Conservation (phyloP, 2,329 filamentous ascomycete species). For the Ophiostoma ulmi region DNA sequence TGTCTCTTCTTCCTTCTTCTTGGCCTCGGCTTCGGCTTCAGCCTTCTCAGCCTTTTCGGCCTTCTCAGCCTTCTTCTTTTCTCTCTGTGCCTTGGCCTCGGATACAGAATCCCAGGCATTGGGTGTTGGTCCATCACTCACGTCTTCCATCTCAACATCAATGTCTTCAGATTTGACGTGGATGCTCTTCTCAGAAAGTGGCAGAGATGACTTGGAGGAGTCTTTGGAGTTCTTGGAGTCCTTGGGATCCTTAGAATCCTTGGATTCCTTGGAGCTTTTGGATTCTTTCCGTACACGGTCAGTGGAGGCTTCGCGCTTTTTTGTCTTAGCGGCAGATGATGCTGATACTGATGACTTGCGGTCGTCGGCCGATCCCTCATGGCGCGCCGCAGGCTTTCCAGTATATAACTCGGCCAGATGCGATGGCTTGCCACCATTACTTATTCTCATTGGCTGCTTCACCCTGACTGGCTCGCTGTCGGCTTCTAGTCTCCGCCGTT, state of each 20-base stretch:
- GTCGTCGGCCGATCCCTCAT: conserved; percentile 39
- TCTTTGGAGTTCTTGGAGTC: background rate
- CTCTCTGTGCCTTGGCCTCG: conserved; percentile 32
- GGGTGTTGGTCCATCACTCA: conserved; percentile 29
- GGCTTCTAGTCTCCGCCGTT: conserved; percentile 53
- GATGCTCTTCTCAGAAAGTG: conserved; percentile 46
- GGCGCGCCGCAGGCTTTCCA: conserved; percentile 35
- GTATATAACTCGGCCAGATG: conserved; percentile 22
- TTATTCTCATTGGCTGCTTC: conserved; percentile 40
- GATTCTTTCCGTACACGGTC: conserved; percentile 41
- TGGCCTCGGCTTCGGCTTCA: conserved; percentile 33
- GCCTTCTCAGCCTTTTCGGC: conserved; percentile 27
- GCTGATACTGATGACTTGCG: conserved; percentile 31
- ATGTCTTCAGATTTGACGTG: conserved; percentile 54
- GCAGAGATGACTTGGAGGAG: conserved; percentile 35
- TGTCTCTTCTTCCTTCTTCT: conserved; percentile 31
- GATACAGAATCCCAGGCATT: conserved; percentile 31
- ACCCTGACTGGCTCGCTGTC: conserved; percentile 34
- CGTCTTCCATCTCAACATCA: conserved; percentile 54
- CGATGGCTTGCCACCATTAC: background rate
- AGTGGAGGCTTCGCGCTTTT: conserved; percentile 34
- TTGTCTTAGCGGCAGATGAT: conserved; percentile 34
- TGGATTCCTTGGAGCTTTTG: conserved; percentile 24
- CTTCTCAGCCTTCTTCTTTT: conserved; percentile 32
- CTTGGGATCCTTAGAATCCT: background rate